Base-by-base conservation (phyloP, 106 monocot genomes). In the Phalaenopsis equestris region DNA sequence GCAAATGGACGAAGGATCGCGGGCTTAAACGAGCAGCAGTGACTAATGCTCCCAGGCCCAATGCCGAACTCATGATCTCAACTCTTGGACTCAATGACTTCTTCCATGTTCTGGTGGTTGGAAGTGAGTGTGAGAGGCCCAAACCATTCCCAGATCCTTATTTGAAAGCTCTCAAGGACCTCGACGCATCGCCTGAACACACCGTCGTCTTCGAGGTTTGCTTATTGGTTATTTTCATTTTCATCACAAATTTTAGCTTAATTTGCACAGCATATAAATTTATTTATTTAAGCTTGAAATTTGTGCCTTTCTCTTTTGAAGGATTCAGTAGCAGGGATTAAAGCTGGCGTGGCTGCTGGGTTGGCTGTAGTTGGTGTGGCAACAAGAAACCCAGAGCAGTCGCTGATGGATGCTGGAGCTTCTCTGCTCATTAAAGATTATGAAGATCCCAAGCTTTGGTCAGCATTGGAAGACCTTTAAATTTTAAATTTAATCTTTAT, bases 71-170 rank as follows among this genome's bases (percentile, higher is more conserved):
- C 23, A 94, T 97, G 89, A 86, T 97, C 65, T 86, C 90, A 1
- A 70, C 88, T 65, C 82, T 97, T 49, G 97, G 94, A 14, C 88
- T 97, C 1, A 72, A 86, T 5, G 90, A 94, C 55, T 97, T 97
- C 81, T 97, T 97, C 75, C 86, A 91, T 43, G 72, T 84, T 38
- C 79, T 97, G 18, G 83, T 97, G 3, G 73, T 94, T 39, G 94
- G 92, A 39, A 78, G 83, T 14, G 97, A 97, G 76, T 94, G 97
- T 45, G 86, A 90, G 42, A 84, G 84, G 18, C 82, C 90, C 8
- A 96, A 96, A 24, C 93, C 96, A 5, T 92, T 86, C 76, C 97
- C 94, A 1, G 94, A 97, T 76, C 92, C 94, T 16, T 94, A 97
- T 77, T 75, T 97, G 86, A 88, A 81, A 67, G 94, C 86, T 67